Evolutionary conservation across 2,329 filamentous ascomycete genomes (phyloP).

Genomic region (Leptodontidium sp.): DNA sequence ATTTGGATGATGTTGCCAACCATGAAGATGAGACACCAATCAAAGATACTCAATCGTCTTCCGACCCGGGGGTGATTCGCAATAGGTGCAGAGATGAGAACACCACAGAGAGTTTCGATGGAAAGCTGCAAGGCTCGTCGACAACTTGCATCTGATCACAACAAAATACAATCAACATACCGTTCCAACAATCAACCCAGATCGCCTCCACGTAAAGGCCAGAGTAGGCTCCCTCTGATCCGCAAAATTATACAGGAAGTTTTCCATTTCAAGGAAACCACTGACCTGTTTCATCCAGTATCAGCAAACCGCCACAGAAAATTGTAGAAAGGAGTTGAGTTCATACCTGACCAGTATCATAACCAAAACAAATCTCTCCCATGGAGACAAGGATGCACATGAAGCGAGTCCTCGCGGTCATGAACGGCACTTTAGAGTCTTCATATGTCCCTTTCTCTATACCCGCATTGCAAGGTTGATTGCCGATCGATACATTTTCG

Average conservation of each 20-base stretch:
- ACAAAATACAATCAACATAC: constrained; percentile 49
- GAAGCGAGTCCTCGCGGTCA: constrained; percentile 36
- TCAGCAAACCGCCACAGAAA: not conserved
- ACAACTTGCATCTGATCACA: constrained; percentile 42
- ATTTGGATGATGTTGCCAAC: constrained; percentile 74
- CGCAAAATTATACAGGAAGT: constrained; percentile 65
- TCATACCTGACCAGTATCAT: constrained; percentile 43
- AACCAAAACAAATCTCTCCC: constrained; percentile 47
- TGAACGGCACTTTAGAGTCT: constrained; percentile 20
- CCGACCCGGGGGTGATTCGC: constrained; percentile 64
- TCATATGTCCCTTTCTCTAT: constrained; percentile 3
- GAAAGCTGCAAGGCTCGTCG: constrained; percentile 65
- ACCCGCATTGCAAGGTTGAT: not conserved
- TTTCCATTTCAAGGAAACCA: constrained; percentile 67
- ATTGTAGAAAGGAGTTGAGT: not conserved
- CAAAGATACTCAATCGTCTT: constrained; percentile 63
- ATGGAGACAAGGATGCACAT: constrained; percentile 42
- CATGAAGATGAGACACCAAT: constrained; percentile 63
- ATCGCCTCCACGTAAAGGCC: constrained; percentile 61
- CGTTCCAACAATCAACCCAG: constrained; percentile 70
- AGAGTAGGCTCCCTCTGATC: constrained; percentile 42
- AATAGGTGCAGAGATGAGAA: constrained; percentile 74
- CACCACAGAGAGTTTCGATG: constrained; percentile 81
- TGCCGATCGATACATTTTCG: constrained; percentile 2
- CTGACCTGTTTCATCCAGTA: constrained; percentile 48